phyloP scores from a whole-genome alignment of 768 basidiomycete genomes.

The Suillus spraguei region DNA sequence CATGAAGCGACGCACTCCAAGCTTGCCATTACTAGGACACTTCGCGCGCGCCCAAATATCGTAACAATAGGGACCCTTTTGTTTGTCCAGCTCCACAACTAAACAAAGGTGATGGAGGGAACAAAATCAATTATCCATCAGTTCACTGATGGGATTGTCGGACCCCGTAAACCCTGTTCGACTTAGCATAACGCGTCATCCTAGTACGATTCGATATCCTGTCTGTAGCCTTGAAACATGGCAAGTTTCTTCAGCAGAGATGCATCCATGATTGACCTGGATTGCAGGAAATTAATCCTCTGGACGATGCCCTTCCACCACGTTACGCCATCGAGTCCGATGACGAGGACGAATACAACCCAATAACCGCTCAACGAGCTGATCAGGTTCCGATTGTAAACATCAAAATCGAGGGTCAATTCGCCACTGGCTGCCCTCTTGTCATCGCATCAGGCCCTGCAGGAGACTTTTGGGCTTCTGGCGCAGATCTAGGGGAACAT shows the following conservation, averaged over 20 bases:
- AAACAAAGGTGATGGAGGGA: too few relatives aligned
- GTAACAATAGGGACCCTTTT: too few relatives aligned
- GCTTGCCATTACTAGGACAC: too few relatives aligned
- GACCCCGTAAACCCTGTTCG: conserved; percentile 16
- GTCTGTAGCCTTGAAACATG: conserved; percentile 6
- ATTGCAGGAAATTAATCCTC: conserved; percentile 52
- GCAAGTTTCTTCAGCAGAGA: neutral
- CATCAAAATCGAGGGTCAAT: conserved; percentile 42
- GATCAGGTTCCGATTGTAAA: conserved; percentile 23
- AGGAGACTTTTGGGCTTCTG: conserved; percentile 52
- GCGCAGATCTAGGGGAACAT: conserved; percentile 55
- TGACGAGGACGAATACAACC: conserved; percentile 65
- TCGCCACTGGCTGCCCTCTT: conserved; percentile 33
- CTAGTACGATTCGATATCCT: neutral
- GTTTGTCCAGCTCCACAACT: too few relatives aligned
- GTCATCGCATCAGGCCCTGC: conserved; percentile 50
- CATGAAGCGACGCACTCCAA: too few relatives aligned
- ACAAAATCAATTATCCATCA: too few relatives aligned
- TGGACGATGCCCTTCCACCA: conserved; percentile 58
- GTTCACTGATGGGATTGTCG: neutral
- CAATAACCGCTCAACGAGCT: conserved; percentile 28
- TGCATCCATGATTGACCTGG: conserved; percentile 4
- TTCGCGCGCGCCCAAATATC: too few relatives aligned
- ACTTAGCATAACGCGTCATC: conserved; percentile 2
- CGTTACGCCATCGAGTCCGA: conserved; percentile 68